A percentile compares a stretch with the other conserved stretches of the same genome.
Evolutionary conservation across 1,284 basidiomycete genomes (phyloP).

Genomic region (Sparassis latifolia): DNA sequence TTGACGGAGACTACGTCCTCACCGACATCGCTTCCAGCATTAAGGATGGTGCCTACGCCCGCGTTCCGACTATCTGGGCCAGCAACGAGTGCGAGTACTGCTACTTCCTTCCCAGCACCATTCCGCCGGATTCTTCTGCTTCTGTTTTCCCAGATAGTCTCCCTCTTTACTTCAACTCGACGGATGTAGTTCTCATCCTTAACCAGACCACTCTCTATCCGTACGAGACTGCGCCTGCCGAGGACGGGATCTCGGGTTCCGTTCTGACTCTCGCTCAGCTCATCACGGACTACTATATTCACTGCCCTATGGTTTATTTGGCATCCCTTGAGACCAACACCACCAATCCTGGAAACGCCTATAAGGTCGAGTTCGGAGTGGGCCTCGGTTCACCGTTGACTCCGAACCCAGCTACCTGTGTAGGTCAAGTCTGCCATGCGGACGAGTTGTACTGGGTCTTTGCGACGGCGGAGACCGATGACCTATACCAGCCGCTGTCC

Average conservation of each 20-base stretch:
- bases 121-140: constrained; percentile 5
- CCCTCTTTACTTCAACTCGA: constrained; percentile 8
- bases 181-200: constrained; percentile 3
- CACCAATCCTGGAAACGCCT: constrained; percentile 9
- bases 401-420: constrained; percentile 9
- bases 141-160: constrained; percentile 8
- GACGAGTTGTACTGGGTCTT: constrained; percentile 13
- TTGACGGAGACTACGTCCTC: constrained; percentile 10
- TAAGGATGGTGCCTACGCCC: constrained; percentile 8
- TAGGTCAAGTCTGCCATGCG: constrained; percentile 11
- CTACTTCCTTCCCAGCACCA: constrained; percentile 8
- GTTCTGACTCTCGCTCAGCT: constrained; percentile 8
- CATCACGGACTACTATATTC: constrained; percentile 8
- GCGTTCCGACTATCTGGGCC: constrained; percentile 11
- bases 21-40: constrained; percentile 10
- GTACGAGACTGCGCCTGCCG: constrained; percentile 8
- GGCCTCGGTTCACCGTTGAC: constrained; percentile 10
- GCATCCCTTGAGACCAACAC: constrained; percentile 10
- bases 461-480: constrained; percentile 11
- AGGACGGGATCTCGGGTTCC: constrained; percentile 8
- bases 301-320: constrained; percentile 9
- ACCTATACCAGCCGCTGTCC: constrained; percentile 10
- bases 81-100: constrained; percentile 12
- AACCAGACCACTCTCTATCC: constrained; percentile 7
- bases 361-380: constrained; percentile 9